Evolutionary conservation across 2,329 filamentous ascomycete genomes (phyloP), one percentile per base, ranked within the genome.

Genomic region (Calonectria hongkongensis): DNA sequence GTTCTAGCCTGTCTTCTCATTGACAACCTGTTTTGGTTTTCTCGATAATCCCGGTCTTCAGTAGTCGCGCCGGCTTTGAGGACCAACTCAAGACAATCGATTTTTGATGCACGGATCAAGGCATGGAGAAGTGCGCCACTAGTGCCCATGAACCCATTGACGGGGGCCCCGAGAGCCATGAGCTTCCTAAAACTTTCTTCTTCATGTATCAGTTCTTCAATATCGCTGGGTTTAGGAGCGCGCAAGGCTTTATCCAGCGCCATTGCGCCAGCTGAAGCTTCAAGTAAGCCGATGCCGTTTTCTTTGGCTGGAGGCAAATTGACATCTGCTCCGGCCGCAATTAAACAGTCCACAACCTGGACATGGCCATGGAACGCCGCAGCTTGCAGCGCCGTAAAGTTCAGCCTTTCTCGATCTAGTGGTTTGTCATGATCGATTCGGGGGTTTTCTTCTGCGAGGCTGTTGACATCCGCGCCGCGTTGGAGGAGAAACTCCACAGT

Each of bases 251-350:
- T 63, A 43, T 63, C 58, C 8, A 63, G 15, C 6, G 58, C 58
- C 30, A 68, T 2, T 13, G n/a, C 66, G 12, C 4, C 2, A 27
- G 56, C 43, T n/a, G 66, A 58, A 6, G 56, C 66, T 30, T 68
- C 56, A 18, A 68, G 25, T 4, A 63, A 27, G 13, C 25, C n/a
- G 18, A 36, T 25, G 4, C 45, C 56, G 16, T 16, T 3, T 8
- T 1, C 2, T 15, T 63, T 12, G 2, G 66, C 66, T 9, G 56
- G 45, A 9, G 66, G 27, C 18, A 60, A 28, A 12, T 28, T 4
- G 1, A 63, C 43, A 21, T 68, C 25, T 36, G 66, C 66, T 13
- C 66, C 66, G 9, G 66, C 66, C 6, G 48, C 56, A 36, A 68
- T 41, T 6, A 68, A 50, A 33, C 56, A 63, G 27, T 54, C 25